Conservation (phyloP, 306 rosid genomes). For the Geum urbanum region DNA sequence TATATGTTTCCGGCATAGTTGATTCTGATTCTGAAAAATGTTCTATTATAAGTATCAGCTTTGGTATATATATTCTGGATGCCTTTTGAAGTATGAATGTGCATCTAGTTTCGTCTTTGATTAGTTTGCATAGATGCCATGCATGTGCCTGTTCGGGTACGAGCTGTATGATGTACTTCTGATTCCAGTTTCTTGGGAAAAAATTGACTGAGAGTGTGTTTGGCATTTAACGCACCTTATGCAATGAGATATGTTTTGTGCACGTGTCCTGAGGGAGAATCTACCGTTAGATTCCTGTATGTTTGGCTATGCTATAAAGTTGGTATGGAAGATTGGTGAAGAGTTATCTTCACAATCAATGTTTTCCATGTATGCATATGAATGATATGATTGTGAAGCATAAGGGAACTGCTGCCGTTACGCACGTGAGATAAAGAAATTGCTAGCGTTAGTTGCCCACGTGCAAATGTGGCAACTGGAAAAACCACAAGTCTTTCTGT, state of each 20-base stretch:
- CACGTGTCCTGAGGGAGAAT: neutral
- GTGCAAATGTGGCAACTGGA: neutral
- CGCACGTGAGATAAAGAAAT: neutral
- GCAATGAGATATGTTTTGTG: conserved; percentile 8
- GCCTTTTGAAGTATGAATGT: neutral
- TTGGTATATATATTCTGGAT: neutral
- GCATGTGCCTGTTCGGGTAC: neutral
- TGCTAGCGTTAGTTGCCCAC: neutral
- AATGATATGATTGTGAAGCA: neutral
- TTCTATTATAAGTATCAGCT: conserved; percentile 12
- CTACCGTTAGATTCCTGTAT: neutral
- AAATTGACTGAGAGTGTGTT: neutral
- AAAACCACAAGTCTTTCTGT: neutral
- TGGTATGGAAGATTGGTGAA: neutral
- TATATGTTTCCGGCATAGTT: neutral
- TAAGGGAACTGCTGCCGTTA: neutral
- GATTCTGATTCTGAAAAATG: neutral
- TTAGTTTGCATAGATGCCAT: neutral
- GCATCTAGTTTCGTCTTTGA: neutral
- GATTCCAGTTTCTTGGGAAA: neutral
- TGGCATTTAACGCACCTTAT: conserved; percentile 9
- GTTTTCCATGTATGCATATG: conserved; percentile 12
- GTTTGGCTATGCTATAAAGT: neutral
- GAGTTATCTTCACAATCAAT: conserved; percentile 5
- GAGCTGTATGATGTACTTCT: neutral